Conservation (phyloP, 768 basidiomycete genomes). For the Leccinum obscurum region DNA sequence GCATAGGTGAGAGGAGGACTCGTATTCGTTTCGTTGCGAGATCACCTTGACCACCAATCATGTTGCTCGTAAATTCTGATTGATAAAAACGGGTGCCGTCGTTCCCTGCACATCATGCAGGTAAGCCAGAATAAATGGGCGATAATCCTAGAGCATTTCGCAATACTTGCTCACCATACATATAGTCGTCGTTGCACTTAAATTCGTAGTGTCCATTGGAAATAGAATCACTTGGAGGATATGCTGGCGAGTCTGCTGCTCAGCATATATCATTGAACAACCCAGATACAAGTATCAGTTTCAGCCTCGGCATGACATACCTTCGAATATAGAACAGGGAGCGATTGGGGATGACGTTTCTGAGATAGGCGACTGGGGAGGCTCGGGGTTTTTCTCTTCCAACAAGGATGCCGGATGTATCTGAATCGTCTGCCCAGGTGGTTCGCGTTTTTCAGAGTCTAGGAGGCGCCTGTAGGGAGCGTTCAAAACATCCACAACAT, state of each 20-base stretch:
- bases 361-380: background rate
- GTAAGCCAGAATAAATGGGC: background rate
- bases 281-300: background rate
- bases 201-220: background rate
- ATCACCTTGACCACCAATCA: conserved; percentile 1
- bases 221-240: background rate
- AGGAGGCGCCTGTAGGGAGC: background rate
- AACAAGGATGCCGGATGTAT: background rate
- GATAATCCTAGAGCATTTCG: background rate
- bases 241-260: background rate
- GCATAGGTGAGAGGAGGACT: background rate
- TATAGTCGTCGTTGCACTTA: background rate
- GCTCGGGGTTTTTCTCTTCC: background rate
- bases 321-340: background rate
- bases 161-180: background rate
- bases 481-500: background rate
- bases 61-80: background rate
- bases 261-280: background rate
- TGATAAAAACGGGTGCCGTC: background rate
- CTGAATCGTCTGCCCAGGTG: background rate
- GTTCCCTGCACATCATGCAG: background rate
- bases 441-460: background rate
- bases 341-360: background rate
- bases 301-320: background rate
- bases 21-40: background rate